phyloP scores from a whole-genome alignment of 805 yeast species.

The Torulaspora quercuum region DNA sequence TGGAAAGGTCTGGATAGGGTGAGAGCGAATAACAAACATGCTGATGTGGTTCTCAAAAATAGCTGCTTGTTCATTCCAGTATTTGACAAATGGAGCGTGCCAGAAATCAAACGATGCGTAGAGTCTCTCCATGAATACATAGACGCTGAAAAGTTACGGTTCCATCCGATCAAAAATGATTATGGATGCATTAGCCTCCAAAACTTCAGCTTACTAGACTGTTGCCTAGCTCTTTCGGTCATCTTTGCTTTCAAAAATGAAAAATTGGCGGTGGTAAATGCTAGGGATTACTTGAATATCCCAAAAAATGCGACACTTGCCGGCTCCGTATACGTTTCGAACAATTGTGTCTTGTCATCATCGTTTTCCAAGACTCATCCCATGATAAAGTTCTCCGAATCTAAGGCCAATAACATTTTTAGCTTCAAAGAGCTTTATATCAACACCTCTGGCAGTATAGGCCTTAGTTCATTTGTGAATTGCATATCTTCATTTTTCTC shows the following conservation, averaged over 20 bases:
- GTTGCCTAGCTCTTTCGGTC: slow-evolving; percentile 22
- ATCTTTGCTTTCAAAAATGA: slow-evolving; percentile 20
- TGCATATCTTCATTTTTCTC: slow-evolving; percentile 17
- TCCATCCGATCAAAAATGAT: slow-evolving; percentile 6
- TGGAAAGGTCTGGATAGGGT: slow-evolving; percentile 28
- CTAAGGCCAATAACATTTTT: slow-evolving; percentile 9
- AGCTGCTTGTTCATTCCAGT: slow-evolving; percentile 21
- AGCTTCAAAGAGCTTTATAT: slow-evolving; percentile 21
- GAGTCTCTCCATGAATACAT: slow-evolving; percentile 20
- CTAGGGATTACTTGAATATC: slow-evolving; percentile 16
- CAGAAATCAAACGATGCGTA: slow-evolving; percentile 14
- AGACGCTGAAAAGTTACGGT: slow-evolving; percentile 16
- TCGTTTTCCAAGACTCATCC: not conserved
- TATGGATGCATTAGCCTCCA: slow-evolving; percentile 9
- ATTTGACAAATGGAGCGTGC: not conserved
- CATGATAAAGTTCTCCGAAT: slow-evolving; percentile 7
- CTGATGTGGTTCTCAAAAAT: slow-evolving; percentile 16
- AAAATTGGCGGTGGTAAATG: slow-evolving; percentile 12
- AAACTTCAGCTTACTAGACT: slow-evolving; percentile 24
- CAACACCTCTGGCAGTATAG: slow-evolving; percentile 2
- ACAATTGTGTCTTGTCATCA: slow-evolving; percentile 10
- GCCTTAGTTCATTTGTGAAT: slow-evolving; percentile 18
- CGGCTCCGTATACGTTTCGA: slow-evolving; percentile 23
- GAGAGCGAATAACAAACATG: slow-evolving; percentile 12
- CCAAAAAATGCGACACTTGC: slow-evolving; percentile 14